Evolutionary conservation across 192 early-diverging fungal genomes (phyloP), one percentile per base, ranked within the genome.

Genomic region (Lobulomyces angularis): DNA sequence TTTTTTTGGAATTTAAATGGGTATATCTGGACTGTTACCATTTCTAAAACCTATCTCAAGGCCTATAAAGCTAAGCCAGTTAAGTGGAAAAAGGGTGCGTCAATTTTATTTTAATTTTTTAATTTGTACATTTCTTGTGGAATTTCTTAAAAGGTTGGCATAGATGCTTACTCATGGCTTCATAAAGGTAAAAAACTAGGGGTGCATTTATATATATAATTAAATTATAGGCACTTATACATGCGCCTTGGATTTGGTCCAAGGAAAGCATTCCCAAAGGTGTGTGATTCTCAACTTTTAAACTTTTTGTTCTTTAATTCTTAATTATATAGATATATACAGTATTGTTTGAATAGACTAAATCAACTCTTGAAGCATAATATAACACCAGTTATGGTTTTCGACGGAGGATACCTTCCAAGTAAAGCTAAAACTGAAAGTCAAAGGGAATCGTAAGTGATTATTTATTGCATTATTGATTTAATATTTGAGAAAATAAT

Each of bases 151-250:
- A 49, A 42, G 2, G 62, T 98, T 0, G 95, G 79, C 1, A 74
- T 98, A 7, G 95, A 98, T 58, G 84, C 82, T 0, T 92, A 97
- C 55, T 83, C 88, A 2, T 98, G 95, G 95, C 80, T 98, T 32
- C 37, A 25, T 25, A 43, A 25, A 38, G 27, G 42, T 43, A 33
- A 1, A 43, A 33, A 37, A 37, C 25, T 33, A 0, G 23, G 23
- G 2, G 17, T 23, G 2, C 17, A 24, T 2, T 24, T 24, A 2
- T 17, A 24, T 2, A 41, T 7, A 5, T 6, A 35, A 48, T 22
- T 46, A 46, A 45, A 86, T 96, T 62, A 67, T 73, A 31, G 91
- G 83, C 9, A 84, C 84, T 3, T 83, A 86, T 41, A 50, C 79
- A 2, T 98, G 95, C 45, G 84, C 88, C 0, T 47, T 69, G 14